phyloP scores from a whole-genome alignment of 2,329 filamentous ascomycete genomes.

The Aspergillus clavatus region DNA sequence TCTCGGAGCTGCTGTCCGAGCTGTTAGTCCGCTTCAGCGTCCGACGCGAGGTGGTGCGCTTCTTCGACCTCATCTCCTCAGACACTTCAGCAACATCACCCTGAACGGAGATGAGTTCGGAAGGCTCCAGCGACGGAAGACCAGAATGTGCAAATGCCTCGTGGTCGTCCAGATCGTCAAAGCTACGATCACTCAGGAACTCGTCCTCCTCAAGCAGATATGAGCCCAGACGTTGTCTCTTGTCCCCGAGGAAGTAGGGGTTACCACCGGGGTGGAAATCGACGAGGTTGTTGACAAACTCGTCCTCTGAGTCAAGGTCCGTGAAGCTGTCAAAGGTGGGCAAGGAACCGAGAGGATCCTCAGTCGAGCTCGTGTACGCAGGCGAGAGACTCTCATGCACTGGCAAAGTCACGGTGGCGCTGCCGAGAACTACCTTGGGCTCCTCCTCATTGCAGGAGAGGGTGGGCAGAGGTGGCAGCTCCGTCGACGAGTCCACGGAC shows the following conservation, averaged over 20 bases:
- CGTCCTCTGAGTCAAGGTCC: slow-evolving; percentile 86
- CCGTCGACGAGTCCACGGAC: slow-evolving; percentile 47
- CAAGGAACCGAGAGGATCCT: slow-evolving; percentile 55
- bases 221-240: slow-evolving; percentile 69
- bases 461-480: slow-evolving; percentile 56
- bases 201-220: slow-evolving; percentile 70
- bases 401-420: slow-evolving; percentile 34
- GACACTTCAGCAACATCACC: slow-evolving; percentile 41
- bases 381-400: slow-evolving; percentile 35
- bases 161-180: slow-evolving; percentile 70
- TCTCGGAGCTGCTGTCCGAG: slow-evolving; percentile 29
- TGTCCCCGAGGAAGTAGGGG: slow-evolving; percentile 57
- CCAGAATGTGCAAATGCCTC: slow-evolving; percentile 53
- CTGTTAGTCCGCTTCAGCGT: slow-evolving; percentile 27
- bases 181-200: slow-evolving; percentile 70
- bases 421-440: slow-evolving; percentile 33
- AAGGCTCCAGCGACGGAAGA: slow-evolving; percentile 58
- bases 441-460: slow-evolving; percentile 48
- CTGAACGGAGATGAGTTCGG: slow-evolving; percentile 25
- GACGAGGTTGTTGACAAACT: slow-evolving; percentile 70
- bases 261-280: slow-evolving; percentile 60
- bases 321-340: slow-evolving; percentile 80
- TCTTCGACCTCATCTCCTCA: slow-evolving; percentile 46
- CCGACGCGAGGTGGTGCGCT: slow-evolving; percentile 40
- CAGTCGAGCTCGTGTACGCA: slow-evolving; percentile 38